Evolutionary conservation across 208 protist species (phyloP).

Genomic region (Angomonas desouzai): DNA sequence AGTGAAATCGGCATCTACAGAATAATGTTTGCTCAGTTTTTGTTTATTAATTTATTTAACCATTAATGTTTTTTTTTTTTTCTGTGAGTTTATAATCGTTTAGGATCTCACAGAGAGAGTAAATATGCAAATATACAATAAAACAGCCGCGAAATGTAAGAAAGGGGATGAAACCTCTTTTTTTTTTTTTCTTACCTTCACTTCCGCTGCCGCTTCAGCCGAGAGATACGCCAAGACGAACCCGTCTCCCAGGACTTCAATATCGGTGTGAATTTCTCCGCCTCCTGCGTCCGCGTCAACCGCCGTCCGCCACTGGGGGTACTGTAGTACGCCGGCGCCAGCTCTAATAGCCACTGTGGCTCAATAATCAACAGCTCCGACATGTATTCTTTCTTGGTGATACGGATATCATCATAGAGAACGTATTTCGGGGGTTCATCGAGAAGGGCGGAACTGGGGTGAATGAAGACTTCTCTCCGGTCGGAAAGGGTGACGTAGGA

Average conservation of each 20-base stretch:
- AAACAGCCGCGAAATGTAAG: too few species aligned
- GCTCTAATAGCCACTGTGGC: slow-evolving; percentile 92
- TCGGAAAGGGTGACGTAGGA: slow-evolving; percentile 85
- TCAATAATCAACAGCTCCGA: slow-evolving; percentile 90
- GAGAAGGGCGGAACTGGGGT: slow-evolving; percentile 80
- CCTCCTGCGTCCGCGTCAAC: slow-evolving; percentile 75
- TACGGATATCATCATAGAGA: slow-evolving; percentile 96
- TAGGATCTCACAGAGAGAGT: not conserved
- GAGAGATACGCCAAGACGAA: slow-evolving; percentile 86
- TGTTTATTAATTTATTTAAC: not conserved
- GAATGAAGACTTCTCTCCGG: slow-evolving; percentile 84
- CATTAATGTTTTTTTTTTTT: slow-evolving; percentile 13
- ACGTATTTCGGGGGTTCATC: slow-evolving; percentile 94
- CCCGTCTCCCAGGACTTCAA: slow-evolving; percentile 86
- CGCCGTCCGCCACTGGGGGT: slow-evolving; percentile 51
- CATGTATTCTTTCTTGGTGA: slow-evolving; percentile 98
- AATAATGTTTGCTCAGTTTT: too few species aligned
- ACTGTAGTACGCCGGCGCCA: slow-evolving; percentile 93
- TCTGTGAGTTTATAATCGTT: not conserved
- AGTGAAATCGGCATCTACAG: too few species aligned
- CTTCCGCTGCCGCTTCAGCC: slow-evolving; percentile 46
- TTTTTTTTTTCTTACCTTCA: slow-evolving; percentile 19
- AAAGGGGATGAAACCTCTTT: too few species aligned
- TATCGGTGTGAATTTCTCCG: slow-evolving; percentile 80
- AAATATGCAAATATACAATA: not conserved